These are phyloP conservation scores for Annulohypoxylon maeteangense DNA, from an alignment of 495 filamentous ascomycete genomes.

Conservation along the genomic window DNA sequence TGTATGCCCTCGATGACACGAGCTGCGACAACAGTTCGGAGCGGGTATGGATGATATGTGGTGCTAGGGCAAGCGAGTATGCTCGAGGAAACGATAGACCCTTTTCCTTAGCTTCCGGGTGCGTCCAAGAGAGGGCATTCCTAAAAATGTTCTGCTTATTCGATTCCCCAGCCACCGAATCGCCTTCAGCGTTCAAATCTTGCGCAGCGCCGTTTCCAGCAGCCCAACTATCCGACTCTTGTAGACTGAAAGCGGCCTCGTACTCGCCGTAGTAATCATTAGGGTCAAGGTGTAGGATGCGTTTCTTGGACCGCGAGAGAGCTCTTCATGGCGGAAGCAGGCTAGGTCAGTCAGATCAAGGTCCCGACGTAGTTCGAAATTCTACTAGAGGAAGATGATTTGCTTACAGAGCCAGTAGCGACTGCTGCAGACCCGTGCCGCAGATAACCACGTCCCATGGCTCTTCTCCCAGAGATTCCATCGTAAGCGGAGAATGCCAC, in stretches of 20 bases:
- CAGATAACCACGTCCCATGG: conserved; percentile 91
- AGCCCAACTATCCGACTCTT: conserved; percentile 83
- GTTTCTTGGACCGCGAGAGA: conserved; percentile 90
- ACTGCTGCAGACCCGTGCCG: conserved; percentile 90
- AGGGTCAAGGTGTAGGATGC: conserved; percentile 87
- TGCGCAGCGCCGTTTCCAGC: conserved; percentile 22
- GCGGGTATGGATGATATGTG: conserved; percentile 86
- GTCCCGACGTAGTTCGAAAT: conserved; percentile 17
- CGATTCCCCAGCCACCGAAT: background rate
- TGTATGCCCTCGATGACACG: conserved; percentile 86
- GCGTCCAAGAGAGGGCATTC: conserved; percentile 45
- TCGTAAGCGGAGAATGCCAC: conserved; percentile 51
- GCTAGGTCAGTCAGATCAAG: conserved; percentile 73
- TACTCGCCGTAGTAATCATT: conserved; percentile 88
- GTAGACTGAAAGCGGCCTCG: conserved; percentile 87
- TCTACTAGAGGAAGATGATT: conserved; percentile 17
- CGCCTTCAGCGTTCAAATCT: background rate
- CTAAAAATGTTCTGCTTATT: conserved; percentile 27
- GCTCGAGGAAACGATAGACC: conserved; percentile 73
- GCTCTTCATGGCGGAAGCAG: conserved; percentile 71
- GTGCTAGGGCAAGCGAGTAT: conserved; percentile 86
- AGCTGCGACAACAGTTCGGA: conserved; percentile 79
- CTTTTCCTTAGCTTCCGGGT: conserved; percentile 39
- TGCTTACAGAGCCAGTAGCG: conserved; percentile 90
- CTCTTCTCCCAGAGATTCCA: conserved; percentile 84